A percentile compares a stretch with the other conserved stretches of the same genome.
These are phyloP conservation scores for Exophiala alcalophila DNA, from an alignment of 2,329 filamentous ascomycete genomes.

Conservation along the genomic window DNA sequence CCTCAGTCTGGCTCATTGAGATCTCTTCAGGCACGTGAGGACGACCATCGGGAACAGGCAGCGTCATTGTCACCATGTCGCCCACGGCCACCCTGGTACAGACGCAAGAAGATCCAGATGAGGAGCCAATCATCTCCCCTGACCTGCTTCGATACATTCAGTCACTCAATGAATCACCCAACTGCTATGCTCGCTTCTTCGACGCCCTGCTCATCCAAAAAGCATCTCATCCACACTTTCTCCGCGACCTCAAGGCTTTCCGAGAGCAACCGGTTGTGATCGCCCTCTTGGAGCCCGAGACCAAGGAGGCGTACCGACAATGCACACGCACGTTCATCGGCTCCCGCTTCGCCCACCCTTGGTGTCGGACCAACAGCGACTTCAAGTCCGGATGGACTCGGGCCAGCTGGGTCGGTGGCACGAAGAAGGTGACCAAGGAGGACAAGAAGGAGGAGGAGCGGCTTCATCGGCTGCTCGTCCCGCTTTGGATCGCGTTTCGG, in stretches of 20 bases:
- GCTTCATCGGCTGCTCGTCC: constrained; percentile 30
- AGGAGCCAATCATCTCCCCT: constrained; percentile 16
- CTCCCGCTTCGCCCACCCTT: constrained; percentile 29
- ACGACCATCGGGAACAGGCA: too few relatives aligned
- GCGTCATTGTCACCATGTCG: too few relatives aligned
- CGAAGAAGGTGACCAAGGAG: constrained; percentile 15
- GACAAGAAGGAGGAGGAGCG: constrained; percentile 26
- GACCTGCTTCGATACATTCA: constrained; percentile 24
- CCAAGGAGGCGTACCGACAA: constrained; percentile 20
- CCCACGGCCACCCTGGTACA: neutral
- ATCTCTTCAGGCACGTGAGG: too few relatives aligned
- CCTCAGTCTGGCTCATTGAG: too few relatives aligned
- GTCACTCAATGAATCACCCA: constrained; percentile 22
- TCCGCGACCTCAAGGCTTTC: constrained; percentile 27
- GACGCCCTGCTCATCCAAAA: constrained; percentile 27
- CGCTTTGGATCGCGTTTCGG: constrained; percentile 30
- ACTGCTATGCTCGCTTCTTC: constrained; percentile 28
- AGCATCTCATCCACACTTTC: constrained; percentile 24
- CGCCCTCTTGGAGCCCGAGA: constrained; percentile 14
- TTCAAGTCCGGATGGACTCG: constrained; percentile 16
- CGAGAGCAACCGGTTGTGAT: constrained; percentile 25
- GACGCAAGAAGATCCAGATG: constrained; percentile 9
- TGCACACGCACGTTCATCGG: constrained; percentile 21
- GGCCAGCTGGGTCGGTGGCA: constrained; percentile 16
- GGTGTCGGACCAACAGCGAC: constrained; percentile 24